Base-by-base conservation (phyloP, 1,284 basidiomycete genomes). In the Ganoderma leucocontextum region DNA sequence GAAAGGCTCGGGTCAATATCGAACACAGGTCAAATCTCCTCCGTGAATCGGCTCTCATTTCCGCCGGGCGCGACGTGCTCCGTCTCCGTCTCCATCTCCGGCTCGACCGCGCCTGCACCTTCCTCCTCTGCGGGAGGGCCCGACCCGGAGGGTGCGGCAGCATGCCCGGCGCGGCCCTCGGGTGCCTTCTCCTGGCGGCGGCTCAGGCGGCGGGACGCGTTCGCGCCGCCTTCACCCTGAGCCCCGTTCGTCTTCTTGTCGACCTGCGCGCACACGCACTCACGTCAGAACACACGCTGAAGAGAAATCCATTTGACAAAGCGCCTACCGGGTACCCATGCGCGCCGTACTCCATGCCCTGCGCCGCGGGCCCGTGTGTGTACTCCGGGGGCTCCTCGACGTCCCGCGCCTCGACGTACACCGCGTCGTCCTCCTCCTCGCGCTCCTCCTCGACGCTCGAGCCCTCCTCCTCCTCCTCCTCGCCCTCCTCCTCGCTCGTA, bases 371-470 rank as follows among this genome's bases (percentile, higher is more conserved):
- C 89, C 49, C 47, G 89, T 79, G 58, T 79, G 84, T 65, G 83
- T 89, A 90, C 49, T 82, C 83, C n/a, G 88, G 89, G 0, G 83
- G 84, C 41, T 81, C 83, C 19, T 79, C 70, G 2, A 57, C 64
- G 35, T 82, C 83, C 36, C 86, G 85, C 1, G 84, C 83, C 63
- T 80, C 81, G 53, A 78, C 77, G 64, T 78, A 84, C 61, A 83
- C 81, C 15, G 83, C 86, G 2, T 84, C 85, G 2, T 87, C 86
- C 2, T 90, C 89, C 61, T 90, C 89, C 69, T 92, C 93, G 66
- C 92, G 89, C 70, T 93, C 93, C 66, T 93, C 93, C 75, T 94
- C 94, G 35, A 90, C 83, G 63, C 89, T 92, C 44, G 89, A 90
- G 10, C 90, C 91, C 64, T 90, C 91, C 22, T 87, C 90, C 57